phyloP scores from a whole-genome alignment of 805 yeast genomes.

The Teunomyces lycoperdinae region DNA sequence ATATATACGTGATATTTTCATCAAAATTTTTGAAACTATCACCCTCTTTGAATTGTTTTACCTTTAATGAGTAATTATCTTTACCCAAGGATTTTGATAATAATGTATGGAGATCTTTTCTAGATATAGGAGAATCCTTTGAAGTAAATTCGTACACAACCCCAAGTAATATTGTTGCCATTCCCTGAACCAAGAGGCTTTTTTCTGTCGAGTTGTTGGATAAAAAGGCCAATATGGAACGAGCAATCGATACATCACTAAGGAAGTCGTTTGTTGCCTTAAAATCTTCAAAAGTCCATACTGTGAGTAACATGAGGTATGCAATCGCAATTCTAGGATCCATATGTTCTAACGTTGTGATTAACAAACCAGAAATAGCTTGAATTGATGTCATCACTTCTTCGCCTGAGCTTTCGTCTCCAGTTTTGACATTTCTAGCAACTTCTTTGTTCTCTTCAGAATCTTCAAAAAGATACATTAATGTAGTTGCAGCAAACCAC shows the following conservation, averaged over 20 bases:
- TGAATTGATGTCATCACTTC: slow-evolving; percentile 70
- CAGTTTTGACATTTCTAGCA: slow-evolving; percentile 51
- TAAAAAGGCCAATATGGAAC: slow-evolving; percentile 65
- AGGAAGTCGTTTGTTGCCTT: slow-evolving; percentile 74
- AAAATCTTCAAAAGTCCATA: slow-evolving; percentile 77
- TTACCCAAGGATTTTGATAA: slow-evolving; percentile 73
- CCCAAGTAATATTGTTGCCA: slow-evolving; percentile 71
- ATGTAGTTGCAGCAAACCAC: slow-evolving; percentile 76
- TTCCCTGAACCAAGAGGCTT: slow-evolving; percentile 62
- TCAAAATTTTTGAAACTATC: slow-evolving; percentile 54
- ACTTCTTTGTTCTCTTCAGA: slow-evolving; percentile 46
- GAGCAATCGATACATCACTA: slow-evolving; percentile 61
- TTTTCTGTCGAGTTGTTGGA: slow-evolving; percentile 46
- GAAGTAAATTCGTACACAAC: slow-evolving; percentile 74
- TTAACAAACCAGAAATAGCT: slow-evolving; percentile 71
- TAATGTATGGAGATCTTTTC: slow-evolving; percentile 59
- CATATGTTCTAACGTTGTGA: slow-evolving; percentile 54
- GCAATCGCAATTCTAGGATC: slow-evolving; percentile 80
- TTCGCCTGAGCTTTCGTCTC: slow-evolving; percentile 61
- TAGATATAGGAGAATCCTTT: slow-evolving; percentile 55
- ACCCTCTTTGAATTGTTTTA: slow-evolving; percentile 68
- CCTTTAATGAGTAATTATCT: slow-evolving; percentile 71
- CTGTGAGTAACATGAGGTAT: slow-evolving; percentile 67
- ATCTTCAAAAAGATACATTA: slow-evolving; percentile 61
- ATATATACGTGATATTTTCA: slow-evolving; percentile 48